Evolutionary conservation across 1,139 yeast species (phyloP).

Genomic region (Suhomyces choctaworum): DNA sequence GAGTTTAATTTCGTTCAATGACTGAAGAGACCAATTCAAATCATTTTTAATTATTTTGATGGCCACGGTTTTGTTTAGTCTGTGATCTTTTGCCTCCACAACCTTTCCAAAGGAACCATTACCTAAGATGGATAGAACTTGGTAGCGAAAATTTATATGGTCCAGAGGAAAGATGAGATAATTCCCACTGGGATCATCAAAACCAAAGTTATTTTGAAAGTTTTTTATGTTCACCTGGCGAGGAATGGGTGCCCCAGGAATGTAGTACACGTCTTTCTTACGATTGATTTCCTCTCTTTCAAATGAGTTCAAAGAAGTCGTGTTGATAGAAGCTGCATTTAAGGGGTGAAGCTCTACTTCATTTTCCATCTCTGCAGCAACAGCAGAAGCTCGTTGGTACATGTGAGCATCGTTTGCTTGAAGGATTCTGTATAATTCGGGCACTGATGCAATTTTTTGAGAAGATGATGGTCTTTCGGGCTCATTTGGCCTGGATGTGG

Average conservation of each 20-base stretch:
- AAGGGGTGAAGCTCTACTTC: too few relatives aligned
- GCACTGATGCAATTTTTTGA: not conserved
- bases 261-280: constrained; percentile 42
- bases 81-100: constrained; percentile 68
- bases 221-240: constrained; percentile 45
- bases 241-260: constrained; percentile 22
- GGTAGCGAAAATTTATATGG: constrained; percentile 76
- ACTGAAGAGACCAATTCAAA: constrained; percentile 74
- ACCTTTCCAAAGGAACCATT: constrained; percentile 88
- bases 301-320: constrained; percentile 36
- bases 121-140: constrained; percentile 61
- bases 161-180: constrained; percentile 59
- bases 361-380: too few relatives aligned
- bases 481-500: too few relatives aligned
- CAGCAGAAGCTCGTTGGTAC: too few relatives aligned
- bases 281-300: constrained; percentile 55
- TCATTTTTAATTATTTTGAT: constrained; percentile 77
- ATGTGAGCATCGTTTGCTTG: not conserved
- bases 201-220: constrained; percentile 59
- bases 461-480: not conserved
- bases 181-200: constrained; percentile 70
- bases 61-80: constrained; percentile 55
- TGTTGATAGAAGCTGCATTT: not conserved
- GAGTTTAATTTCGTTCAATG: constrained; percentile 74
- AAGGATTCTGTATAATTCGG: not conserved